Conservation (phyloP, 176 grass and related monocot genomes). For the Ananas comosus region DNA sequence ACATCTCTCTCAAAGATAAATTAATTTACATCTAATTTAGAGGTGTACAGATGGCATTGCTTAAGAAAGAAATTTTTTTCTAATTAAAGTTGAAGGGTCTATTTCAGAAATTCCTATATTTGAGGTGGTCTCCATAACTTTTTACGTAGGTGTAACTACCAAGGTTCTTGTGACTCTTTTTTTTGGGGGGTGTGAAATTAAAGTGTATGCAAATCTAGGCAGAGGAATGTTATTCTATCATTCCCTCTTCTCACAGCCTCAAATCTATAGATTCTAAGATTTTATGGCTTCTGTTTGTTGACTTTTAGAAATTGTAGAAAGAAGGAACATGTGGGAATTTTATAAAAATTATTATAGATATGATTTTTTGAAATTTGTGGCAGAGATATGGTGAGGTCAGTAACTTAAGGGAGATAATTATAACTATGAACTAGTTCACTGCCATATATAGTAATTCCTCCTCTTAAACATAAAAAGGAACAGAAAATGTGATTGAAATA, state of each 20-base stretch:
- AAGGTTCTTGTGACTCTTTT: not conserved
- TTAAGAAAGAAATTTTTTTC: not conserved
- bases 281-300: not conserved
- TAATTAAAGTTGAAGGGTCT: not conserved
- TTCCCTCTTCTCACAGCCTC: not conserved
- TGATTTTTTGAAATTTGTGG: not conserved
- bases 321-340: not conserved
- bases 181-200: not conserved
- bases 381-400: no score
- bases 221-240: not conserved
- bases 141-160: not conserved
- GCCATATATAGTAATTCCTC: no score
- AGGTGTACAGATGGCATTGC: no score
- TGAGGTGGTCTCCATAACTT: no score
- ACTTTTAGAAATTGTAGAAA: not conserved
- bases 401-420: not conserved
- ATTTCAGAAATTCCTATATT: not conserved
- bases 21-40: no score
- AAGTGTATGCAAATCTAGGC: conserved; percentile 5
- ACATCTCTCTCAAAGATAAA: no score
- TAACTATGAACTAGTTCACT: not conserved
- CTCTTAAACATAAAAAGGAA: no score
- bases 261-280: not conserved
- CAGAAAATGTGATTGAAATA: no score
- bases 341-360: not conserved